A percentile compares a stretch with the other conserved stretches of the same genome.
These are phyloP conservation scores for Pseudogymnoascus sp. DNA, from an alignment of 2,329 filamentous ascomycete species.

Conservation along the genomic window DNA sequence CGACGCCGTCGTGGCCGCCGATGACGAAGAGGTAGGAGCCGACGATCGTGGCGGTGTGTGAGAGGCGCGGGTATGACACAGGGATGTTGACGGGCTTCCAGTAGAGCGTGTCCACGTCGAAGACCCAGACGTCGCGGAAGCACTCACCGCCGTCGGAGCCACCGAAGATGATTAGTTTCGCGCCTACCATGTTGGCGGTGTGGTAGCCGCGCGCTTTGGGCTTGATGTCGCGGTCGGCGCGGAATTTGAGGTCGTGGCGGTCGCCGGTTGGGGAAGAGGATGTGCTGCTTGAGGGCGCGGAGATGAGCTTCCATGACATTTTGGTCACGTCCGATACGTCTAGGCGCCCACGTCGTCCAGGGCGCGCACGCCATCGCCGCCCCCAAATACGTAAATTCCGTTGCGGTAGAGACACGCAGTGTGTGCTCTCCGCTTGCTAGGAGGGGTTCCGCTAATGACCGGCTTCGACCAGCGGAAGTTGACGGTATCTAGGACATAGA, in stretches of 20 bases:
- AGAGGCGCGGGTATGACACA: slow-evolving; percentile 54
- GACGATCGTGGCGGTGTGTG: slow-evolving; percentile 63
- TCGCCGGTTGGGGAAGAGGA: slow-evolving; percentile 12
- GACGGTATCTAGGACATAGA: slow-evolving; percentile 65
- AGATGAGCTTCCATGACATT: slow-evolving; percentile 64
- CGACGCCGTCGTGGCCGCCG: slow-evolving; percentile 62
- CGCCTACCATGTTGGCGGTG: slow-evolving; percentile 66
- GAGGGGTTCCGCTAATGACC: slow-evolving; percentile 46
- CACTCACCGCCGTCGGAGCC: slow-evolving; percentile 66
- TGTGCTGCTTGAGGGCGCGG: slow-evolving; percentile 26
- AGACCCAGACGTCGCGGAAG: slow-evolving; percentile 68
- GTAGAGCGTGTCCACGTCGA: slow-evolving; percentile 55
- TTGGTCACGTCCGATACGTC: slow-evolving; percentile 57
- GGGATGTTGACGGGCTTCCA: slow-evolving; percentile 57
- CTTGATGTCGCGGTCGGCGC: slow-evolving; percentile 31
- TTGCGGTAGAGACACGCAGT: slow-evolving; percentile 67
- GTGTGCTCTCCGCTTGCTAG: slow-evolving; percentile 58
- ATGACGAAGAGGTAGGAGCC: slow-evolving; percentile 65
- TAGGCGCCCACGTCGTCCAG: slow-evolving; percentile 66
- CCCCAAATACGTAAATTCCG: slow-evolving; percentile 66
- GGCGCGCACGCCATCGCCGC: slow-evolving; percentile 62
- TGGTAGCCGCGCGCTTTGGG: slow-evolving; percentile 64
- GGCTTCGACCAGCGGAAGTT: slow-evolving; percentile 63
- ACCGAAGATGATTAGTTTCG: slow-evolving; percentile 65
- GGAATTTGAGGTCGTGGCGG: slow-evolving; percentile 14